phyloP scores from a whole-genome alignment of 352 stramenopile species.

The Globisporangium spiculum region DNA sequence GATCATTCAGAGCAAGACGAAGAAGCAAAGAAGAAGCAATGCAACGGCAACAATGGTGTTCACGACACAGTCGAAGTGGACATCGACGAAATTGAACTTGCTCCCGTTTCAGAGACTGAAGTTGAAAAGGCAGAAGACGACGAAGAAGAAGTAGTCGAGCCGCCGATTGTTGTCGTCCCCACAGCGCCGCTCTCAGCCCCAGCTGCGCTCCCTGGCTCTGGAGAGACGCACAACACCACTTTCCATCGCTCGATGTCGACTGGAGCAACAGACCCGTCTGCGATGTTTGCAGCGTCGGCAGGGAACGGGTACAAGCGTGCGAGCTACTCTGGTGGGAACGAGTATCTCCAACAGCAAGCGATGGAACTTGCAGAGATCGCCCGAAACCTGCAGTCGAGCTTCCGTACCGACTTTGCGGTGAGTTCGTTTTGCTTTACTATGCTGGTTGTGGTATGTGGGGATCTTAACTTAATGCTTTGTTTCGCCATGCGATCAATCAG shows the following conservation, averaged over 20 bases:
- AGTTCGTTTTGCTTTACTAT: neutral
- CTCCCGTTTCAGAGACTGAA: neutral
- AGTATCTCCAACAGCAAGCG: constrained; percentile 54
- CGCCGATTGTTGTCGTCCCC: neutral
- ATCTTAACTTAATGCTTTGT: neutral
- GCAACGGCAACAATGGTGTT: neutral
- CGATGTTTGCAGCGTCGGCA: constrained; percentile 14
- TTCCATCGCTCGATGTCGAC: neutral
- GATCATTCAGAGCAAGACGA: neutral
- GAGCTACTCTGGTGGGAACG: constrained; percentile 27
- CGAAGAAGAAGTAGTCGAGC: constrained; percentile 7
- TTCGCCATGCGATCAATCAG: neutral
- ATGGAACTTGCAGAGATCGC: constrained; percentile 66
- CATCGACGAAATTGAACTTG: neutral
- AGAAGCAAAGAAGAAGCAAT: neutral
- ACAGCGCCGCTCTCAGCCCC: constrained; percentile 17
- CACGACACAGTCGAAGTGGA: constrained; percentile 2
- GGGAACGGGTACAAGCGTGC: constrained; percentile 23
- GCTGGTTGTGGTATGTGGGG: neutral
- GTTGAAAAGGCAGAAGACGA: constrained; percentile 16
- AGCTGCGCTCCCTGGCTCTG: constrained; percentile 6
- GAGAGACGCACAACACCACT: constrained; percentile 6
- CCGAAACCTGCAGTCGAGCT: constrained; percentile 57
- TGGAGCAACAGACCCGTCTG: constrained; percentile 21
- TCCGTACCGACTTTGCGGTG: constrained; percentile 22